Evolutionary conservation across 2,329 filamentous ascomycete genomes (phyloP).

Genomic region (Neocucurbitaria cava): DNA sequence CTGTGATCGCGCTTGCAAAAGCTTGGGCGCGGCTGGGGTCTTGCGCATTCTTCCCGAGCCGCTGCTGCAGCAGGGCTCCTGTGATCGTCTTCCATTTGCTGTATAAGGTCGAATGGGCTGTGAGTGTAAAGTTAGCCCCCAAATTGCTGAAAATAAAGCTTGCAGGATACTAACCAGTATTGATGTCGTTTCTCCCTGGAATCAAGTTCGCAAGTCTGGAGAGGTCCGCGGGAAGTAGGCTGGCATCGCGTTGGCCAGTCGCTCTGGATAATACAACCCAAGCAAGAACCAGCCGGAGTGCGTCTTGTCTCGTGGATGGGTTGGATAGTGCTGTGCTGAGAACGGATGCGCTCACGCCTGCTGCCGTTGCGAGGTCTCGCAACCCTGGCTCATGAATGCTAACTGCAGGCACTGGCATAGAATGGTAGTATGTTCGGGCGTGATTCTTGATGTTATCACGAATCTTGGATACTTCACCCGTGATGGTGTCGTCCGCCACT

Average conservation of each 20-base stretch:
- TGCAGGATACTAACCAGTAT: not conserved
- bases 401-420: slow-evolving; percentile 1
- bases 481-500: slow-evolving; percentile 28
- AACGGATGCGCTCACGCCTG: slow-evolving; percentile 8
- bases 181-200: not conserved
- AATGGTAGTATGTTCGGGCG: slow-evolving; percentile 27
- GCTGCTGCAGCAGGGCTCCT: slow-evolving; percentile 22
- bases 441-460: slow-evolving; percentile 37
- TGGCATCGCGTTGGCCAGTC: slow-evolving; percentile 12
- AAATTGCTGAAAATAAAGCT: not conserved
- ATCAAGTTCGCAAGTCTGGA: not conserved
- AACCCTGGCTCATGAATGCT: slow-evolving; percentile 13
- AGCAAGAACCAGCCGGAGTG: slow-evolving; percentile 23
- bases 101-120: slow-evolving; percentile 21
- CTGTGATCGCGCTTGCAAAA: slow-evolving; percentile 16
- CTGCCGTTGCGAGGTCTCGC: slow-evolving; percentile 12
- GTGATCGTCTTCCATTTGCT: slow-evolving; percentile 38
- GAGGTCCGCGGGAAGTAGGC: slow-evolving; percentile 24
- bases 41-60: slow-evolving; percentile 6
- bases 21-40: slow-evolving; percentile 2
- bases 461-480: slow-evolving; percentile 25
- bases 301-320: slow-evolving; percentile 13
- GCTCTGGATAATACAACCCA: slow-evolving; percentile 25
- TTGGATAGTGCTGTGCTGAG: slow-evolving; percentile 9
- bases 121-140: not conserved